phyloP scores from a whole-genome alignment of 2,329 filamentous ascomycete genomes.

The Myriosclerotinia duriaeana region DNA sequence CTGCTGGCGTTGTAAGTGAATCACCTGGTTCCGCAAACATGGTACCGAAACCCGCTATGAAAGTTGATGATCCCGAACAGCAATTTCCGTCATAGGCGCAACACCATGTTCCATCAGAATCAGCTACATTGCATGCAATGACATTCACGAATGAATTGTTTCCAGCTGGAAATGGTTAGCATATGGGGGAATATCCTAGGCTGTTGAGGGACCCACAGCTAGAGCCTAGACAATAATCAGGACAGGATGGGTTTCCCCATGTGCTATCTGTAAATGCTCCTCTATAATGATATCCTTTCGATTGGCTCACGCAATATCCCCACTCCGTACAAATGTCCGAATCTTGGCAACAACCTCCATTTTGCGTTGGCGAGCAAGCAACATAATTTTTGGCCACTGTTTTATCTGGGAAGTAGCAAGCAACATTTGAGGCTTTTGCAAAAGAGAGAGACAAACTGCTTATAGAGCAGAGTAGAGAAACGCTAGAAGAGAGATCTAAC shows the following conservation, averaged over 20 bases:
- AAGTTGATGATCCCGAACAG: constrained; percentile 23
- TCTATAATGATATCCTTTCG: constrained; percentile 30
- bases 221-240: constrained; percentile 27
- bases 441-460: neutral
- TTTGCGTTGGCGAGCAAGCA: constrained; percentile 26
- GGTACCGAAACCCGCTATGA: constrained; percentile 24
- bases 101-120: constrained; percentile 28
- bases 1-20: neutral
- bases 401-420: constrained; percentile 27
- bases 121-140: constrained; percentile 24
- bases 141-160: constrained; percentile 27
- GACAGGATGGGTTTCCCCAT: constrained; percentile 30
- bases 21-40: constrained; percentile 24
- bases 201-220: constrained; percentile 21
- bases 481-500: neutral
- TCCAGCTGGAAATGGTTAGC: constrained; percentile 18
- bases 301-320: constrained; percentile 28
- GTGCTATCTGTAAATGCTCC: constrained; percentile 29
- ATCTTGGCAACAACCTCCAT: constrained; percentile 26
- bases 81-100: constrained; percentile 30
- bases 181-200: neutral
- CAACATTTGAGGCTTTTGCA: neutral
- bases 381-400: constrained; percentile 22
- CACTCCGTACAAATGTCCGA: constrained; percentile 28
- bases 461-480: neutral